Conservation (phyloP, 106 monocot species). For the Gastrodia elata region DNA sequence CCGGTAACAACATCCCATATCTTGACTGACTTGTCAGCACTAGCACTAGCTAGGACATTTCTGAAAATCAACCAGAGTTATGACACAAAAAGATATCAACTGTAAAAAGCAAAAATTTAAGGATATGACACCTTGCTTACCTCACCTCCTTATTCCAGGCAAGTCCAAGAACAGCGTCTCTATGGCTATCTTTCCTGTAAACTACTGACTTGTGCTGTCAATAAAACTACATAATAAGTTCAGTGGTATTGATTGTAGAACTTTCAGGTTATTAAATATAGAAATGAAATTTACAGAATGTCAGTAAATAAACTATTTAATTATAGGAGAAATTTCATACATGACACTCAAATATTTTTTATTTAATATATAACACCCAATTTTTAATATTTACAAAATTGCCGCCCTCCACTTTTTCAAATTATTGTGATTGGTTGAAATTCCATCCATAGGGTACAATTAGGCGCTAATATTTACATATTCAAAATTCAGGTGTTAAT, state of each 20-base stretch:
- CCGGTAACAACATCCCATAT: conserved; percentile 70
- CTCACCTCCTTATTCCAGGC: conserved; percentile 90
- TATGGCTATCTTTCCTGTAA: conserved; percentile 81
- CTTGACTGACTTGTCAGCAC: conserved; percentile 81
- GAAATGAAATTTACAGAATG: too few species aligned
- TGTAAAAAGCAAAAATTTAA: conserved; percentile 4
- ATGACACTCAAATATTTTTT: too few species aligned
- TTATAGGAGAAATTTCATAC: too few species aligned
- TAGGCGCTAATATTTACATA: neutral
- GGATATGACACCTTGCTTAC: conserved; percentile 22
- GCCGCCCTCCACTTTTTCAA: too few species aligned
- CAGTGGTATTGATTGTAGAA: too few species aligned
- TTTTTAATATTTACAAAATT: too few species aligned
- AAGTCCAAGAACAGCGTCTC: conserved; percentile 78
- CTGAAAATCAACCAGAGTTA: conserved; percentile 18
- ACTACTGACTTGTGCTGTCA: conserved; percentile 33
- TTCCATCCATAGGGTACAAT: too few species aligned
- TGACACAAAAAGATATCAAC: neutral
- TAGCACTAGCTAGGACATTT: conserved; percentile 96
- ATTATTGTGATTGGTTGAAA: too few species aligned
- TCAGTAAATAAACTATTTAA: too few species aligned
- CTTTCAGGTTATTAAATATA: too few species aligned
- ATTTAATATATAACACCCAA: too few species aligned
- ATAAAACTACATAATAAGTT: neutral
- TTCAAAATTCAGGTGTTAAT: neutral